Base-by-base conservation (phyloP, 2,329 filamentous ascomycete species). In the Septoria petroselini region DNA sequence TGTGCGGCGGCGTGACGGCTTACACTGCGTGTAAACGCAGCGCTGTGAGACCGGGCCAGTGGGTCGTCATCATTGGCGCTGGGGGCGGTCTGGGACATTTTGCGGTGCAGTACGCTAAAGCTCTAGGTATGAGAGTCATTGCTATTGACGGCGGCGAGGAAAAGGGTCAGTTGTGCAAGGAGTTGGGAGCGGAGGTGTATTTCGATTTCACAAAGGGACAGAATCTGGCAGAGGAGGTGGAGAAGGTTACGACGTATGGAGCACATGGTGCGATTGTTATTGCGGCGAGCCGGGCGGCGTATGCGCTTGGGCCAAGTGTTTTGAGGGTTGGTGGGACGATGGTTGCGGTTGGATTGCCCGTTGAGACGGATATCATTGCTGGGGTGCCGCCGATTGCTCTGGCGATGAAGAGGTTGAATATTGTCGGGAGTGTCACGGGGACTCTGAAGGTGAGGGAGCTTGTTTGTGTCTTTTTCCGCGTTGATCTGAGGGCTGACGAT, bases 381-480 rank as follows among this genome's bases (percentile, higher is more conserved):
- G 68, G 68, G 19, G 68, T 70, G 19, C 62, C 66, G 40, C 71
- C 72, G 7, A 44, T 72, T 12, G 41, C 65, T 55, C 50, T 73
- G 58, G 68, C 65, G 27, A 39, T 72, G 63, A 72, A 65, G 60
- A 68, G 65, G 41, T 48, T 73, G 44, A 73, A 73, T 48, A 57
- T 73, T 31, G 70, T 74, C 15, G 71, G 71, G 0, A 70, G 66
- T 49, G 67, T 73, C 12, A 68, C 68, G 1, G 72, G 70, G 4
- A 73, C 70, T 11, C 46, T 72, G 53, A 73, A 73, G 53, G 58
- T 58, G 7, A 38, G 55, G 42, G 18, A 37, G 18, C 12, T 9
- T 17, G n/a, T 29, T 12, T 30, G n/a, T 33, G 2, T 29, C 37
- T 27, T 50, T 56, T 14, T 53, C 42, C 7, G 12, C 19, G 14